Percentiles rank a stretch among this genome's conserved stretches.
Conservation (phyloP, 768 basidiomycete species). For the Boletellus ananas region DNA sequence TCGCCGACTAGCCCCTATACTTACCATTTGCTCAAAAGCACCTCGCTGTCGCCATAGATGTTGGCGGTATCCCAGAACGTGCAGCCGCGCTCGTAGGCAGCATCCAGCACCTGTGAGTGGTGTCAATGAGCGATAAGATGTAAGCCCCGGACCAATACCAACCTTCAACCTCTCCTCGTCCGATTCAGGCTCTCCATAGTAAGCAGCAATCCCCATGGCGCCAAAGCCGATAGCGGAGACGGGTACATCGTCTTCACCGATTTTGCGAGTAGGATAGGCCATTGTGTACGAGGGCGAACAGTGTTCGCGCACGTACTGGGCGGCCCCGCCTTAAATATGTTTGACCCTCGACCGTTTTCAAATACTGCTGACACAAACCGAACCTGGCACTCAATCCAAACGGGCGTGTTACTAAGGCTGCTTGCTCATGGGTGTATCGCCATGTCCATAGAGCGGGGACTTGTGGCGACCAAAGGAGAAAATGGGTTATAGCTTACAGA, state of each 20-base stretch:
- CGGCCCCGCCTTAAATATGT: no score
- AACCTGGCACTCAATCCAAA: no score
- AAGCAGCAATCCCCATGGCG: slow-evolving; percentile 57
- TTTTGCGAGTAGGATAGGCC: slow-evolving; percentile 37
- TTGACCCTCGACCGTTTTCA: no score
- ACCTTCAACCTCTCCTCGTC: slow-evolving; percentile 65
- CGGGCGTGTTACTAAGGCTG: no score
- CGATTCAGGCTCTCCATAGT: slow-evolving; percentile 42
- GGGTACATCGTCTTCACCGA: slow-evolving; percentile 38
- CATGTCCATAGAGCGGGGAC: no score
- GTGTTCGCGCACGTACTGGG: no score
- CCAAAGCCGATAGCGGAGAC: slow-evolving; percentile 54
- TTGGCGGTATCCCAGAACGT: slow-evolving; percentile 49
- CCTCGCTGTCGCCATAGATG: slow-evolving; percentile 41
- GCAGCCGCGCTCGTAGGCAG: slow-evolving; percentile 37
- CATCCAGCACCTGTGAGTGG: slow-evolving; percentile 38
- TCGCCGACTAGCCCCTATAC: not conserved
- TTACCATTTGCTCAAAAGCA: slow-evolving; percentile 45
- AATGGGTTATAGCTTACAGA: no score
- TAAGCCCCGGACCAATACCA: not conserved
- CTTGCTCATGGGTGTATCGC: no score
- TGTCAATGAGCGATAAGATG: not conserved
- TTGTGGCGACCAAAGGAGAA: no score
- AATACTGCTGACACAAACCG: no score
- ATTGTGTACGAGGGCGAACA: not conserved